These are phyloP conservation scores for Tolypocladium pustulatum DNA, from an alignment of 2,329 filamentous ascomycete species.

Conservation along the genomic window DNA sequence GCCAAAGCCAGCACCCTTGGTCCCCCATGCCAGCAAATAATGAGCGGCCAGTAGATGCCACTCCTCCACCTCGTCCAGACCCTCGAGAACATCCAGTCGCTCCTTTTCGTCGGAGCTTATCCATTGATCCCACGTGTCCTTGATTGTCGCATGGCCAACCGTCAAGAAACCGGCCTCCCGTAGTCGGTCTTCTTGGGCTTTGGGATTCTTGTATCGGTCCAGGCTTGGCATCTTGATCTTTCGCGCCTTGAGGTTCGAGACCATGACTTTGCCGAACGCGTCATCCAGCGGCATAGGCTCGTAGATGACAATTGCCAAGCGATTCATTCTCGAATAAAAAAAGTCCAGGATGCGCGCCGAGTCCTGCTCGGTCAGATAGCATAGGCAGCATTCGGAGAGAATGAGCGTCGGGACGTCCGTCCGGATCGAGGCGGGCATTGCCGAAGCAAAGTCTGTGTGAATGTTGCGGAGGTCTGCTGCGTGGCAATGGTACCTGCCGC, in stretches of 20 bases:
- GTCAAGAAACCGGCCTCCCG: constrained; percentile 51
- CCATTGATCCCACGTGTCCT: constrained; percentile 68
- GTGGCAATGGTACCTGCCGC: constrained; percentile 44
- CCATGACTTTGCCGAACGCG: constrained; percentile 85
- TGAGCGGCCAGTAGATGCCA: constrained; percentile 80
- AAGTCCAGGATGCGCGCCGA: constrained; percentile 55
- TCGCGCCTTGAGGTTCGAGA: constrained; percentile 73
- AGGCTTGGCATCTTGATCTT: constrained; percentile 80
- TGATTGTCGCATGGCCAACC: constrained; percentile 32
- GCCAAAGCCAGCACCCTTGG: constrained; percentile 33
- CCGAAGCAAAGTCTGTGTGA: constrained; percentile 1
- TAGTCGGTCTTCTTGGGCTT: constrained; percentile 59
- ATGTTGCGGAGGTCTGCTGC: constrained; percentile 62
- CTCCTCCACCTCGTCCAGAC: constrained; percentile 91
- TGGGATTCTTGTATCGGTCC: constrained; percentile 56
- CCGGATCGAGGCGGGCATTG: constrained; percentile 24
- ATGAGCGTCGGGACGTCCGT: constrained; percentile 64
- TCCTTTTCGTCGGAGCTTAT: constrained; percentile 61
- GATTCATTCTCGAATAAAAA: constrained; percentile 43
- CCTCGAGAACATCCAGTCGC: constrained; percentile 68
- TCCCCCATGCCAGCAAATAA: constrained; percentile 87
- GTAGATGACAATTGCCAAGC: constrained; percentile 62
- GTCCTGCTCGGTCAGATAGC: constrained; percentile 63
- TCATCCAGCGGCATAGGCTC: constrained; percentile 80
- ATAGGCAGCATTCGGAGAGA: constrained; percentile 90